phyloP scores from a whole-genome alignment of 768 basidiomycete species.

The Collybiopsis luxurians region DNA sequence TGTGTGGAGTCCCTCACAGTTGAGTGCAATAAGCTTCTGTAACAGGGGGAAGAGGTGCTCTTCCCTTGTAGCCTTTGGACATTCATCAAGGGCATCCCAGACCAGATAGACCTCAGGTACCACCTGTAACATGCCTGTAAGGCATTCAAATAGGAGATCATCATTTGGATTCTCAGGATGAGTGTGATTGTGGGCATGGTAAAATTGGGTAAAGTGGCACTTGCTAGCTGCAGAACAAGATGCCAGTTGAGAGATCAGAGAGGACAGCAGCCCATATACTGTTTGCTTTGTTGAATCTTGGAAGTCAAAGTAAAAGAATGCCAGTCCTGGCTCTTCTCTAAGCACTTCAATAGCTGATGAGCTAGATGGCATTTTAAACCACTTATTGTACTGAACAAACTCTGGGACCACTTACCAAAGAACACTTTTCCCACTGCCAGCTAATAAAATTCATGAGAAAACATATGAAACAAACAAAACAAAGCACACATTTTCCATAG shows the following conservation, averaged over 20 bases:
- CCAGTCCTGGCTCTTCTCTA: too few species aligned
- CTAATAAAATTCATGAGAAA: too few species aligned
- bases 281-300: neutral
- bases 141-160: neutral
- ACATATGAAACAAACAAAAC: too few species aligned
- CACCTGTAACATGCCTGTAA: neutral
- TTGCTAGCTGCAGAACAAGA: neutral
- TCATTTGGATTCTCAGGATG: neutral
- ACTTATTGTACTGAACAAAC: too few species aligned
- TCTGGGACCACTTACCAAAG: neutral
- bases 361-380: too few species aligned
- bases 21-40: neutral
- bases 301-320: neutral
- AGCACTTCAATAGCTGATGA: too few species aligned
- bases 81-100: too few species aligned
- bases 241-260: too few species aligned
- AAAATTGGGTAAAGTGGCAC: neutral
- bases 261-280: neutral
- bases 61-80: neutral
- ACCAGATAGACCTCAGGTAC: neutral
- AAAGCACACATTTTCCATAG: too few species aligned
- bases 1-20: neutral
- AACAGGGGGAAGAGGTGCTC: neutral
- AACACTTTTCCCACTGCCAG: neutral
- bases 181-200: neutral